Percentiles rank a stretch among this genome's conserved stretches.
Evolutionary conservation across 2,329 filamentous ascomycete species (phyloP).

Genomic region (Cyclaneusma minus): DNA sequence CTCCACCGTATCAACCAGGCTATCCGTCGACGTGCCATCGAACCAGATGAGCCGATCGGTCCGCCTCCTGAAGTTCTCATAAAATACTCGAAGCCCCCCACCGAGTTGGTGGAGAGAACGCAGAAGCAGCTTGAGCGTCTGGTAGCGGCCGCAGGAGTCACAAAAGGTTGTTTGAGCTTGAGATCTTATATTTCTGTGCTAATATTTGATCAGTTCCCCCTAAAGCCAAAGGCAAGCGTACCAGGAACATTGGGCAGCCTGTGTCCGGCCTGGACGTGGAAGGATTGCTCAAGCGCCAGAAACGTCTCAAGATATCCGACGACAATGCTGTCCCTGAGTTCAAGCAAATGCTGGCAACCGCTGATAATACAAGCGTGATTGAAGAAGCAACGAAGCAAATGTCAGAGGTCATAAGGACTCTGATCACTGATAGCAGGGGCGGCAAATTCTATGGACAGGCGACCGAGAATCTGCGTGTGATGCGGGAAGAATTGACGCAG

Average conservation of each 20-base stretch:
- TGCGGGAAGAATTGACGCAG: slow-evolving; percentile 62
- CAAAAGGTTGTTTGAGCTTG: slow-evolving; percentile 47
- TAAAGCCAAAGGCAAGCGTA: slow-evolving; percentile 59
- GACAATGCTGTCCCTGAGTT: slow-evolving; percentile 82
- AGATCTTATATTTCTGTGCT: slow-evolving; percentile 4
- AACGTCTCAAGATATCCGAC: slow-evolving; percentile 35
- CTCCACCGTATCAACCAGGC: slow-evolving; percentile 84
- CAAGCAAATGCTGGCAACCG: slow-evolving; percentile 56
- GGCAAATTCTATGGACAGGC: slow-evolving; percentile 60
- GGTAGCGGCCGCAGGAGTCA: slow-evolving; percentile 58
- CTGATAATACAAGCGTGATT: slow-evolving; percentile 45
- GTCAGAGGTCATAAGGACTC: slow-evolving; percentile 49
- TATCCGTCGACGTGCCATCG: slow-evolving; percentile 65
- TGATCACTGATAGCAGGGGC: slow-evolving; percentile 60
- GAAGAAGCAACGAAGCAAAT: slow-evolving; percentile 60
- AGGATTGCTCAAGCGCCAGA: slow-evolving; percentile 52
- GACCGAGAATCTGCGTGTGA: slow-evolving; percentile 58
- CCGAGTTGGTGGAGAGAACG: slow-evolving; percentile 41
- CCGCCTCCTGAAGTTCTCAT: slow-evolving; percentile 48
- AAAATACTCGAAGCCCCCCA: slow-evolving; percentile 58
- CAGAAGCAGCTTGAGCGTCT: slow-evolving; percentile 44
- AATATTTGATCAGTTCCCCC: slow-evolving; percentile 45
- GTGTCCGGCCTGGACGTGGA: slow-evolving; percentile 83
- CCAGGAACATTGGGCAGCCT: slow-evolving; percentile 56
- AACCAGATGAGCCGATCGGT: slow-evolving; percentile 49